Base-by-base conservation (phyloP, 2,329 filamentous ascomycete genomes). In the Graphilbum sp. region DNA sequence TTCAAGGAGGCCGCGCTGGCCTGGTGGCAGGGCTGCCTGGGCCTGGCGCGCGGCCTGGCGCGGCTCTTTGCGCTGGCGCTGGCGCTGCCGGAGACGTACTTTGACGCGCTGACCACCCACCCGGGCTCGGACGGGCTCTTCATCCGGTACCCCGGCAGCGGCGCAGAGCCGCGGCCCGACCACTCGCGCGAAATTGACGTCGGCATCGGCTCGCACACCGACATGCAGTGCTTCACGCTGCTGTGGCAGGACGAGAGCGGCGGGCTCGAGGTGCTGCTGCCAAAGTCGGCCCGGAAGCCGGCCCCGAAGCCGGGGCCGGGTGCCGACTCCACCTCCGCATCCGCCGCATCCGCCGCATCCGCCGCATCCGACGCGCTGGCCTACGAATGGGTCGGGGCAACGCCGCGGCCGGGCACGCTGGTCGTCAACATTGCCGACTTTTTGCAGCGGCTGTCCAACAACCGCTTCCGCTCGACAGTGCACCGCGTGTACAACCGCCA, bases 361-460 rank as follows among this genome's bases (percentile, higher is more conserved):
- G 27, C 23, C 35, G 54, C 59, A 12, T 57, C 55, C 1, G 59
- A 61, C 37, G 32, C 20, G 13, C 2, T 4, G 24, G n/a, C 16
- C 24, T 41, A 41, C 29, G 39, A 41, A 31, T 64, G 60, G 60
- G 54, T 64, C 29, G 59, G 56, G 41, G 55, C 54, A 16, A 50
- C 54, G 3, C 61, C 62, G 1, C 56, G 64, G n/a, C 51, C 58
- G 17, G 62, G 59, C 1, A 66, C 64, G 1, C 47, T 68, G 3
- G 63, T 69, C 1, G 62, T 69, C 24, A 69, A 69, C 41, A 67
- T 68, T 45, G 65, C 63, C 3, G 65, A 69, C 44, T 67, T 65
- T 38, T 54, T 69, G 52, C 63, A 66, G 57, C 55, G 64, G 11
- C 52, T 68, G 19, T 62, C 59, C 31, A 69, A 69, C 47, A 61